Evolutionary conservation across 768 basidiomycete species (phyloP).

Genomic region (Wakefieldia striispora): DNA sequence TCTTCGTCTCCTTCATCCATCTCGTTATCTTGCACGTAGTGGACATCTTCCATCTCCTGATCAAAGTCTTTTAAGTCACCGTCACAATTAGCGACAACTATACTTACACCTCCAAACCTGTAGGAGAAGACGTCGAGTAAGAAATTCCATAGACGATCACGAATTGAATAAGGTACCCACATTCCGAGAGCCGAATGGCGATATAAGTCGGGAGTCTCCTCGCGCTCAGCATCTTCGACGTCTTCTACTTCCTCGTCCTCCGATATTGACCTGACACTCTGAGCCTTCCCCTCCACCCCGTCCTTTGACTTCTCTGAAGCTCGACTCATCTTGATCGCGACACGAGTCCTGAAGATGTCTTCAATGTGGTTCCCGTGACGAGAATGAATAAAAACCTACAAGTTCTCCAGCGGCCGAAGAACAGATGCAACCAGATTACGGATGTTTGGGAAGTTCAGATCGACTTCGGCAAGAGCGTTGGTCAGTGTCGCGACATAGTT

Average conservation of each 20-base stretch:
- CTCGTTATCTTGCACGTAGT: slow-evolving; percentile 65
- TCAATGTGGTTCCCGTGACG: background rate
- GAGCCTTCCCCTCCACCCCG: slow-evolving; percentile 41
- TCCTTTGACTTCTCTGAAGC: slow-evolving; percentile 67
- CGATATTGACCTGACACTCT: slow-evolving; percentile 42
- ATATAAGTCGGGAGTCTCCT: slow-evolving; percentile 91
- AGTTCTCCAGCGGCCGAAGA: slow-evolving; percentile 81
- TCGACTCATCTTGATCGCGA: slow-evolving; percentile 98
- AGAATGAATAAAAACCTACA: slow-evolving; percentile 53
- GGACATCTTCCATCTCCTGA: slow-evolving; percentile 84
- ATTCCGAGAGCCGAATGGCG: slow-evolving; percentile 96
- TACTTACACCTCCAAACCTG: slow-evolving; percentile 77
- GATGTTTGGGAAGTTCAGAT: slow-evolving; percentile 93
- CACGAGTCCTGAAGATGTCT: slow-evolving; percentile 65
- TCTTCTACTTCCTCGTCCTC: slow-evolving; percentile 54
- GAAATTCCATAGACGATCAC: background rate
- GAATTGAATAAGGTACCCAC: slow-evolving; percentile 41
- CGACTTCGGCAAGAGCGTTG: slow-evolving; percentile 84
- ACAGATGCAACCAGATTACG: slow-evolving; percentile 83
- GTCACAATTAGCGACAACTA: slow-evolving; percentile 1
- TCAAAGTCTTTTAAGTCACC: slow-evolving; percentile 13
- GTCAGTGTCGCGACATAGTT: slow-evolving; percentile 90
- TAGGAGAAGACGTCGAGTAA: slow-evolving; percentile 5
- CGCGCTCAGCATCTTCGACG: slow-evolving; percentile 52
- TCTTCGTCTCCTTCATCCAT: slow-evolving; percentile 83